Evolutionary conservation across 2,329 filamentous ascomycete genomes (phyloP).

Genomic region (Ceratocystiopsis brevicomis): DNA sequence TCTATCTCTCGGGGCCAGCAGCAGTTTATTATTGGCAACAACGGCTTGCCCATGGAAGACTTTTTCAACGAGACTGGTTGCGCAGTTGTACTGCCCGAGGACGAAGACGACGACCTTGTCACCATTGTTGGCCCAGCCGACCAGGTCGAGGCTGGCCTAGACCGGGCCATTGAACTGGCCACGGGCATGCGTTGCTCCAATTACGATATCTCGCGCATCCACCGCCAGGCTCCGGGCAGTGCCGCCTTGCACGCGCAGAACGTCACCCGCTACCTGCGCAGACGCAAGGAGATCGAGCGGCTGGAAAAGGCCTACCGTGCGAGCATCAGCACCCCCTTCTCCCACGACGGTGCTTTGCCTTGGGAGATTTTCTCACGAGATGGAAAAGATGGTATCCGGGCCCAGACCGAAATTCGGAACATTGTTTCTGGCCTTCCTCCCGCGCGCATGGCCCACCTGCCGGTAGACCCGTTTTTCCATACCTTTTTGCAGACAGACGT

Average conservation of each 20-base stretch:
- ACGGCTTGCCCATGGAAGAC: conserved; percentile 60
- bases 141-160: conserved; percentile 53
- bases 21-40: conserved; percentile 83
- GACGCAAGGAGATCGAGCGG: conserved; percentile 63
- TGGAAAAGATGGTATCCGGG: conserved; percentile 62
- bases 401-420: conserved; percentile 54
- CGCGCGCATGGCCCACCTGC: conserved; percentile 44
- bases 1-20: conserved; percentile 74
- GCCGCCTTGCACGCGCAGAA: conserved; percentile 65
- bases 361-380: conserved; percentile 85
- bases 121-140: conserved; percentile 67
- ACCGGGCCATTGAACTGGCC: conserved; percentile 75
- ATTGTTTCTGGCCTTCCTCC: conserved; percentile 59
- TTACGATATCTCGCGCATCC: conserved; percentile 65
- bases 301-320: conserved; percentile 65
- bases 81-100: conserved; percentile 60
- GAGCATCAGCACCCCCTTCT: conserved; percentile 67
- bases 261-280: conserved; percentile 70
- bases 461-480: conserved; percentile 65
- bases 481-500: conserved; percentile 49
- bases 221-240: conserved; percentile 53
- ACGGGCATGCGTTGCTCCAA: conserved; percentile 70
- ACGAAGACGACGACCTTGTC: conserved; percentile 64
- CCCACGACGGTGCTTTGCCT: conserved; percentile 48
- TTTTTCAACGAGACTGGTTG: conserved; percentile 87